Evolutionary conservation across 257 asterid species (phyloP).

Genomic region (Nicotiana paniculata): DNA sequence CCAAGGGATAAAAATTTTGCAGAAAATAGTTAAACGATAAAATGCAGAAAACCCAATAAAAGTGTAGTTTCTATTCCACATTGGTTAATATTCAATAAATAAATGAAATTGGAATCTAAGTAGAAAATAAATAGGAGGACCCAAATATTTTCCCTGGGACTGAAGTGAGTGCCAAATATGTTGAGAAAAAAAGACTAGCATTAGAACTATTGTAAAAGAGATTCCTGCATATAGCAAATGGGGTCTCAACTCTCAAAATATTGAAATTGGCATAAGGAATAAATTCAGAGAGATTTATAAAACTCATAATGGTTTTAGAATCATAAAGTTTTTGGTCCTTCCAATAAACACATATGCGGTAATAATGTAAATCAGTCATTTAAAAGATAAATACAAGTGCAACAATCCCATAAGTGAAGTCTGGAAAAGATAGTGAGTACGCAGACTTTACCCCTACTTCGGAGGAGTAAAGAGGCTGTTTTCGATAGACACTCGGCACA

Average conservation of each 20-base stretch:
- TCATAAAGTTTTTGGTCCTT: conserved; percentile 33
- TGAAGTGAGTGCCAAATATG: conserved; percentile 57
- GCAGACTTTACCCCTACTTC: too few species aligned
- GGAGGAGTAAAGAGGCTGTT: too few species aligned
- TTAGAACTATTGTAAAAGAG: not conserved
- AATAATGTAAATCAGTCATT: too few species aligned
- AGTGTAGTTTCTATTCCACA: conserved; percentile 2
- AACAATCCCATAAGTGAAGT: too few species aligned
- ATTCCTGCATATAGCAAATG: not conserved
- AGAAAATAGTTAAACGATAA: not conserved
- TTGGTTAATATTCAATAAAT: not conserved
- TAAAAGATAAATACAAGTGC: not conserved
- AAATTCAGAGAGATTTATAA: conserved; percentile 56
- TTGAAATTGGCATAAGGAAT: conserved; percentile 10
- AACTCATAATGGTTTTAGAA: conserved; percentile 49
- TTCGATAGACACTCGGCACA: too few species aligned
- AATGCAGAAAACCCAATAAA: not conserved
- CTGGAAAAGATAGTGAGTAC: too few species aligned
- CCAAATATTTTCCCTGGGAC: conserved; percentile 29
- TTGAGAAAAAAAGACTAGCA: conserved; percentile 12
- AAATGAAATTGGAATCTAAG: conserved; percentile 1
- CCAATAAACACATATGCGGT: conserved; percentile 21
- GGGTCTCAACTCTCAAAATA: not conserved
- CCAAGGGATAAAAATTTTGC: not conserved
- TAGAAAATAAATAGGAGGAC: conserved; percentile 6